Evolutionary conservation across 495 filamentous ascomycete genomes (phyloP), one percentile per base, ranked within the genome.

Genomic region (Apiosordaria backusii): DNA sequence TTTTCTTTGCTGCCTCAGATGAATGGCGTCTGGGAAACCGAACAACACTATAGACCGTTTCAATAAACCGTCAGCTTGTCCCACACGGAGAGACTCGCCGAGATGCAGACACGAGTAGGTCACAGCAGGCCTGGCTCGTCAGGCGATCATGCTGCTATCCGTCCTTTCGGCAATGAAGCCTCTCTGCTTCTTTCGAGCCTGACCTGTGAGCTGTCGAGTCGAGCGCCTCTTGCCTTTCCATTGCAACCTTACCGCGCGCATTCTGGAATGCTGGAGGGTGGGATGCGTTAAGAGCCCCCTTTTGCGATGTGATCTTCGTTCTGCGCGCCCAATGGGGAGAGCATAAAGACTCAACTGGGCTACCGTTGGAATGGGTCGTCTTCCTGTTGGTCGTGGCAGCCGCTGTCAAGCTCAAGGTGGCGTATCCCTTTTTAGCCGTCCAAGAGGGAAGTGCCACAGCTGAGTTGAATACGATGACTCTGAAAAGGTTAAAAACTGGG

Each of bases 361-460:
- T 62, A 65, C 68, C 65, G 60, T 63, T 62, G 58, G 35, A 26
- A 26, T 60, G 63, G 65, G 50, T 65, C 27, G 27, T 13, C 22
- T 53, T 62, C 57, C 53, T 16, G 65, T 70, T 70, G 68, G 68
- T 55, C 52, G 61, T 27, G 23, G 27, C 58, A 61, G 64, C 68
- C 57, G 68, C 68, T 27, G 60, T 13, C 35, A 45, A 45, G 35
- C 13, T 45, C 10, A 13, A 45, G 35, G 35, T 45, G 35, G 35
- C 13, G 35, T 45, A 45, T 45, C 35, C 35, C 35, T 45, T 45
- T 45, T 13, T 18, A 45, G 16, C 35, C 13, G 6, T 45, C 16
- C 35, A 15, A 13, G 16, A 45, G 35, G 6, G 6, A 35, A 35
- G 29, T 35, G 29, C 29, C 10, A 35, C 10, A 10, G 29, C 29